These are phyloP conservation scores for Cucurbita pepo DNA, from an alignment of 306 rosid genomes.

Conservation along the genomic window DNA sequence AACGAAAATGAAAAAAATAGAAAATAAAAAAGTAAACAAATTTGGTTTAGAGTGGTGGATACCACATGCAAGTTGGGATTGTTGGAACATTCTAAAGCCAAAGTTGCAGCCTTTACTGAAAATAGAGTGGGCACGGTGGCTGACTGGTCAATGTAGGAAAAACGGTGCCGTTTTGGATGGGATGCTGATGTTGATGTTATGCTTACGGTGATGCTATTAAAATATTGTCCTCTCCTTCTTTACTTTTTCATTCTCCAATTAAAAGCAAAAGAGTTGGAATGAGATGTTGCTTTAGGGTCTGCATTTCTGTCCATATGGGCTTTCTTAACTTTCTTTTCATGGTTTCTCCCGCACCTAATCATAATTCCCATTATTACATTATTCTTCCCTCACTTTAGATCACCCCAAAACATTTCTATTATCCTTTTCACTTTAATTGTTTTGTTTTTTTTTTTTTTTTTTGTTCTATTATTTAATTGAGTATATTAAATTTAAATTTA, in stretches of 20 bases:
- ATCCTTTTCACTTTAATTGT: not conserved
- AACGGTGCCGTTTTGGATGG: not conserved
- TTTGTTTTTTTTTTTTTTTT: not conserved
- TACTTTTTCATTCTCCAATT: slow-evolving; percentile 36
- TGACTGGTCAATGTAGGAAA: not conserved
- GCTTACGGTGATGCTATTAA: slow-evolving; percentile 24
- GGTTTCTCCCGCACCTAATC: not conserved
- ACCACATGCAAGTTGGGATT: slow-evolving; percentile 15
- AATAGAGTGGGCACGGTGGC: not conserved
- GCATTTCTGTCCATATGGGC: slow-evolving; percentile 14
- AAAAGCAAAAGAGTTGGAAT: slow-evolving; percentile 38
- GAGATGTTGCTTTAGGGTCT: slow-evolving; percentile 55
- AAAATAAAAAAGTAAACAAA: too few species aligned
- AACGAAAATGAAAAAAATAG: too few species aligned
- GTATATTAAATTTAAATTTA: not conserved
- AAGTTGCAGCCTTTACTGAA: slow-evolving; percentile 42
- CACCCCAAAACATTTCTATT: not conserved
- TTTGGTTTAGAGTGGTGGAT: not conserved
- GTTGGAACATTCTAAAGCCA: slow-evolving; percentile 55
- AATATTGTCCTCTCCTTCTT: slow-evolving; percentile 16
- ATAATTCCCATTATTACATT: not conserved
- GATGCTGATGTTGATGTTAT: not conserved
- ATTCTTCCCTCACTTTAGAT: not conserved
- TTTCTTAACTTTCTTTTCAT: slow-evolving; percentile 35
- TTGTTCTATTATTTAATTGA: not conserved